Base-by-base conservation (phyloP, 441 rosid species). In the Mallotus japonicus region DNA sequence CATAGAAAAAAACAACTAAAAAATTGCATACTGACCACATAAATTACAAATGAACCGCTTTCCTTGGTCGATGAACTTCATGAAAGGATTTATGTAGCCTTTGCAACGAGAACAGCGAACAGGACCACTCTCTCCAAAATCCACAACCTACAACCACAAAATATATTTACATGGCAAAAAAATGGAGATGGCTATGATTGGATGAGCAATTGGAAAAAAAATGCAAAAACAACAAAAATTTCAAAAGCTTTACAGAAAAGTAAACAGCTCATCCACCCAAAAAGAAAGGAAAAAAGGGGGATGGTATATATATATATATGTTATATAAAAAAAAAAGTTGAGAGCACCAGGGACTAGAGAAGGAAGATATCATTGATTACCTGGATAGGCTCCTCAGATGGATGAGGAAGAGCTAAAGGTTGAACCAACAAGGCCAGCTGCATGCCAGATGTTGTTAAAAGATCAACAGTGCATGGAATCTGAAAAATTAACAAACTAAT, bases 71-170 rank as follows among this genome's bases (percentile, higher is more conserved):
- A 84, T 79, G 79, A 91, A 91, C 84, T 84, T 91, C 91, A 91
- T 86, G 71, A 89, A 86, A 78, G 93, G 93, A 79, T 91, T 91
- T 65, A 91, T 83, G 72, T 91, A 91, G 70, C 90, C 96, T 82
- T 89, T 91, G 85, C 96, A 91, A 73, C 96, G 96, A 75, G 96
- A 87, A 76, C 96, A 91, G 66, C 96, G 88, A 62, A 91, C 88
- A 22, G 96, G 96, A 74, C 96, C 96, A 73, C 83, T 76, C 75
- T 93, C 97, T 65, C 97, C 98, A 77, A 92, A 92, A 84, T 93
- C 97, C 76, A 92, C 93, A 70, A 90, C 83, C 98, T 91, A 78
- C 69, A 72, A 56, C 24, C 75, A 76, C 60, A 82, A 60, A 64
- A 69, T 10, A 5, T 15, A 6, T 19, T 24, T 40, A 37, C 19